These are phyloP conservation scores for Sporothrix sp. DNA, from an alignment of 2,329 filamentous ascomycete species.

Conservation along the genomic window DNA sequence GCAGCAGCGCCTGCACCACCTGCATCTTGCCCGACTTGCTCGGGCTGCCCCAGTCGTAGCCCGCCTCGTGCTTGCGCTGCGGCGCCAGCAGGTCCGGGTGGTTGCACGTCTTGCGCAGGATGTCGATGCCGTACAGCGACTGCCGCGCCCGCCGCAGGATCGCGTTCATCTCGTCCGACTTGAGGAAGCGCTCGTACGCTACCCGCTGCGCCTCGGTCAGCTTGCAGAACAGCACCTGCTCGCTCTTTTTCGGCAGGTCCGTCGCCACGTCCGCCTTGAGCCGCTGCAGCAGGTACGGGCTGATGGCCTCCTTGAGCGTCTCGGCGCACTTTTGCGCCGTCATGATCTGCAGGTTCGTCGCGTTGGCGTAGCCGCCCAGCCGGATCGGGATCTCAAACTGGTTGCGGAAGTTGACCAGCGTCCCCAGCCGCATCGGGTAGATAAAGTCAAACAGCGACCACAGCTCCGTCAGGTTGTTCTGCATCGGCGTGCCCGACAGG, in stretches of 20 bases:
- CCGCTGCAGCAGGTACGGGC: constrained; percentile 82
- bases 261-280: constrained; percentile 90
- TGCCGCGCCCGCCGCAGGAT: constrained; percentile 68
- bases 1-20: constrained; percentile 76
- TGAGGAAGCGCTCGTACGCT: constrained; percentile 71
- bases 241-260: constrained; percentile 89
- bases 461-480: constrained; percentile 89
- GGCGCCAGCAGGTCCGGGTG: constrained; percentile 81
- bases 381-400: constrained; percentile 93
- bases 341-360: constrained; percentile 86
- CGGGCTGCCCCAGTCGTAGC: constrained; percentile 68
- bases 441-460: constrained; percentile 99
- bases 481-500: constrained; percentile 91
- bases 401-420: constrained; percentile 77
- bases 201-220: constrained; percentile 69
- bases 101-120: constrained; percentile 92
- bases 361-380: constrained; percentile 88
- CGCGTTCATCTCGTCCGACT: constrained; percentile 74
- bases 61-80: constrained; percentile 41
- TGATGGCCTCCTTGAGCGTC: constrained; percentile 86
- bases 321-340: constrained; percentile 91
- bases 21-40: constrained; percentile 91
- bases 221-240: constrained; percentile 94
- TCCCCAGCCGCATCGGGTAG: constrained; percentile 90
- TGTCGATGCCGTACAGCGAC: constrained; percentile 81